A percentile compares a stretch with the other conserved stretches of the same genome.
Conservation (phyloP, 306 rosid species). For the Styphnolobium japonicum region DNA sequence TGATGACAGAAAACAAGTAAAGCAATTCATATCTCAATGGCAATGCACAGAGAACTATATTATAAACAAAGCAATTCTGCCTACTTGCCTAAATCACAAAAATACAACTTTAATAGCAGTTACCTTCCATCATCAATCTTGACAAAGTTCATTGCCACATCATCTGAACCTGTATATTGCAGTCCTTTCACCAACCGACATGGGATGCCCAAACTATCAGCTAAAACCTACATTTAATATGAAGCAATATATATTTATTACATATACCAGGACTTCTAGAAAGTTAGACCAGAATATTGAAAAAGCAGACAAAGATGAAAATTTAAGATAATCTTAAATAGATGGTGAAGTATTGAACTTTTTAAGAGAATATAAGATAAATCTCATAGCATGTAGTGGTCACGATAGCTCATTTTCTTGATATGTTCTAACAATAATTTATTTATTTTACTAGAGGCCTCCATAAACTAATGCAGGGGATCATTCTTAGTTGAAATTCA, state of each 20-base stretch:
- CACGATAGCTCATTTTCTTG: constrained; percentile 5
- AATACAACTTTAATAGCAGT: constrained; percentile 22
- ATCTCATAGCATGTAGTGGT: constrained; percentile 3
- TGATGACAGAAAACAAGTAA: constrained; percentile 18
- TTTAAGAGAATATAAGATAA: neutral
- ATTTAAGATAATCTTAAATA: neutral
- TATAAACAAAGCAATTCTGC: constrained; percentile 9
- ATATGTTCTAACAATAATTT: constrained; percentile 10
- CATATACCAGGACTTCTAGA: neutral
- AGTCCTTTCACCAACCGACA: constrained; percentile 92
- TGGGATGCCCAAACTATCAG: constrained; percentile 83
- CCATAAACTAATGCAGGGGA: neutral
- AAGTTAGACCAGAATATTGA: neutral
- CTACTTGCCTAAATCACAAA: constrained; percentile 16
- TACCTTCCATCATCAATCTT: constrained; percentile 92
- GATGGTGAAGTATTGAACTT: constrained; percentile 1
- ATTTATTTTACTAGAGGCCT: neutral
- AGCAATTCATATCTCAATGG: neutral
- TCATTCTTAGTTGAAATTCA: constrained; percentile 15
- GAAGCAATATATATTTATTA: neutral
- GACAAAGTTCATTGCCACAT: constrained; percentile 85
- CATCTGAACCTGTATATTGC: constrained; percentile 77
- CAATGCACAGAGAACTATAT: constrained; percentile 14
- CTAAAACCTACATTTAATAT: constrained; percentile 63
- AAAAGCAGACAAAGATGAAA: constrained; percentile 4